A percentile compares a stretch with the other conserved stretches of the same genome.
Evolutionary conservation across 345 rosid species (phyloP).

Genomic region (Eucalyptus pumila): DNA sequence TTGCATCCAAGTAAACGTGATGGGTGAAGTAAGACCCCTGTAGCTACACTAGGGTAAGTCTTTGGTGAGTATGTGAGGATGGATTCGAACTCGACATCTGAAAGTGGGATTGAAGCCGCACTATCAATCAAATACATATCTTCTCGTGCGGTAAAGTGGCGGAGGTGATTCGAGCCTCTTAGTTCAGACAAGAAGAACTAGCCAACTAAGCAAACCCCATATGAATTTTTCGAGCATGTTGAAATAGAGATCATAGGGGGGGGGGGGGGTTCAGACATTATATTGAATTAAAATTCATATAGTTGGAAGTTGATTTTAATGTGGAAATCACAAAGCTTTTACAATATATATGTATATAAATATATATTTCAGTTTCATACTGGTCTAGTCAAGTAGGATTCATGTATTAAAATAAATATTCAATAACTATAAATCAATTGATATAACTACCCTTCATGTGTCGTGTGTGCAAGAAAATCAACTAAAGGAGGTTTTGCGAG

Average conservation of each 20-base stretch:
- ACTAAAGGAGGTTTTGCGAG: neutral
- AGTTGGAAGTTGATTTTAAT: neutral
- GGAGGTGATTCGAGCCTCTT: neutral
- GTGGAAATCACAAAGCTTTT: neutral
- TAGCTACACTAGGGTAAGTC: neutral
- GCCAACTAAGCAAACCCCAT: neutral
- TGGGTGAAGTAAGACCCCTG: neutral
- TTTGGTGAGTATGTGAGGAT: neutral
- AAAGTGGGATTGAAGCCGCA: neutral
- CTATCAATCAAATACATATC: neutral
- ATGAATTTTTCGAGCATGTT: neutral
- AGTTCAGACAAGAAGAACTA: neutral
- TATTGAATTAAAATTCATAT: neutral
- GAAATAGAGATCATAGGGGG: neutral
- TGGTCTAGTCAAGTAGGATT: neutral
- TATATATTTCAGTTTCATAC: neutral
- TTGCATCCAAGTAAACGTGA: neutral
- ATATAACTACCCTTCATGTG: neutral
- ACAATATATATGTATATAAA: neutral
- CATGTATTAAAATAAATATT: neutral
- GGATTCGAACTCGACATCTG: rapidly evolving
- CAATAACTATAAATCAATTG: neutral
- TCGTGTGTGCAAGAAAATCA: neutral
- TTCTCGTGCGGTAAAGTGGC: neutral
- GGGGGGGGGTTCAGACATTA: neutral